phyloP scores from a whole-genome alignment of 352 stramenopile genomes.

The Phytopythium boreale region DNA sequence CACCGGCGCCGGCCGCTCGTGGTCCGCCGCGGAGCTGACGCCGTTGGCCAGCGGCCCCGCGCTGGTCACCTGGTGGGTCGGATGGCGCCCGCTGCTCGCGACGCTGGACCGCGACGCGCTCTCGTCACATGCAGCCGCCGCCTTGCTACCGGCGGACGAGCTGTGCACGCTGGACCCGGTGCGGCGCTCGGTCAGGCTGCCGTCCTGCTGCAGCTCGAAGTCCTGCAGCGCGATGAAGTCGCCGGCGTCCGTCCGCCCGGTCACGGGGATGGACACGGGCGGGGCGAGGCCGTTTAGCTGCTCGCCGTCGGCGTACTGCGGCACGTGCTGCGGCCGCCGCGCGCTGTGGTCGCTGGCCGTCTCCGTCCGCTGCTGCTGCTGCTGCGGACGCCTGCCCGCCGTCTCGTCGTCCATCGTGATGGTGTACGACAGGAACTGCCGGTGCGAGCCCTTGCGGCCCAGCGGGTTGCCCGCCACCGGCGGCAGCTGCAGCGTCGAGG shows the following conservation, averaged over 20 bases:
- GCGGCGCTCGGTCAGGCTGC: slow-evolving; percentile 20
- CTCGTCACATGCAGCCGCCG: slow-evolving; percentile 3
- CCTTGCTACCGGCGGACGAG: slow-evolving; percentile 11
- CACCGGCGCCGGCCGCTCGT: background rate
- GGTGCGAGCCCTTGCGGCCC: slow-evolving; percentile 26
- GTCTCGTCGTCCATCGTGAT: slow-evolving; percentile 24
- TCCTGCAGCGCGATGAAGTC: slow-evolving; percentile 58
- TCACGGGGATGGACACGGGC: background rate
- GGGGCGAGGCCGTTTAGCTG: background rate
- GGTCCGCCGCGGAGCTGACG: background rate
- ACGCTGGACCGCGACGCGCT: background rate
- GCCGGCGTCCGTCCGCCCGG: slow-evolving; percentile 1
- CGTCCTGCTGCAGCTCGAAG: slow-evolving; percentile 37
- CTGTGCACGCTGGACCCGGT: slow-evolving; percentile 24
- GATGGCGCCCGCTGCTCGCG: background rate
- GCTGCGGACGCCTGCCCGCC: background rate
- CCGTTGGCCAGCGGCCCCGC: background rate
- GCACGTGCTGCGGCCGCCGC: background rate
- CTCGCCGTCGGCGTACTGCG: background rate
- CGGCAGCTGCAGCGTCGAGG: slow-evolving; percentile 15
- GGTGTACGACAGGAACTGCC: slow-evolving; percentile 37
- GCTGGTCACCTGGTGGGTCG: background rate
- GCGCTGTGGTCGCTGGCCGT: background rate
- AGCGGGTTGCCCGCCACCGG: slow-evolving; percentile 30
- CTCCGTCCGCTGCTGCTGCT: slow-evolving; percentile 9